A percentile compares a stretch with the other conserved stretches of the same genome.
Evolutionary conservation across 2,329 filamentous ascomycete genomes (phyloP).

Genomic region (Arthrobotrys megalospora): DNA sequence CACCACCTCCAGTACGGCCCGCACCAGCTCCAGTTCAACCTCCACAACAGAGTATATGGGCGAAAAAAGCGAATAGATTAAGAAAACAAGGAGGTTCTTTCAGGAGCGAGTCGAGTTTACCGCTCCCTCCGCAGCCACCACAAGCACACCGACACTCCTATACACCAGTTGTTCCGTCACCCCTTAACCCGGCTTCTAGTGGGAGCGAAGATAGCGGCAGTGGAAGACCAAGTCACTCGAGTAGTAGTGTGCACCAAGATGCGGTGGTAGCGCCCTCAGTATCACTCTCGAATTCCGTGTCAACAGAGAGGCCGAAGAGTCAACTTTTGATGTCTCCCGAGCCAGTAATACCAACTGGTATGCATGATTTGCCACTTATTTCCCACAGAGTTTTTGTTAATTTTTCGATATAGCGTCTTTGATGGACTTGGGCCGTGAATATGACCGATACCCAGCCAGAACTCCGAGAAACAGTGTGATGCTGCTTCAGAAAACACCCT

Average conservation of each 20-base stretch:
- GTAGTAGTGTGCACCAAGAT: constrained; percentile 24
- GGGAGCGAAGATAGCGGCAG: constrained; percentile 41
- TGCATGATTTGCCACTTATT: constrained; percentile 1
- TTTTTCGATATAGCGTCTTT: constrained; percentile 45
- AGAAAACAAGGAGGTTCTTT: constrained; percentile 42
- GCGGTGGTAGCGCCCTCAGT: constrained; percentile 5
- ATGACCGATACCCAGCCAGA: constrained; percentile 55
- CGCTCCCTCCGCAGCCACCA: constrained; percentile 43
- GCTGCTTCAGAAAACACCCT: constrained; percentile 38
- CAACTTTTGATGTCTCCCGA: constrained; percentile 36
- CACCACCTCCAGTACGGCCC: constrained; percentile 43
- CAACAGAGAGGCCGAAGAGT: constrained; percentile 30
- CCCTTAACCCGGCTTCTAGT: constrained; percentile 64
- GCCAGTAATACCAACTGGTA: constrained; percentile 45
- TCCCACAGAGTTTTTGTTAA: background rate
- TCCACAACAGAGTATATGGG: constrained; percentile 54
- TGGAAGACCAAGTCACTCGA: constrained; percentile 43
- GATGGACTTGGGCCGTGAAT: constrained; percentile 56
- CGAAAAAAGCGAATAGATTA: constrained; percentile 45
- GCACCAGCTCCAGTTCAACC: constrained; percentile 53
- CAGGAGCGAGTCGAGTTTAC: constrained; percentile 29
- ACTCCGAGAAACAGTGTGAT: constrained; percentile 51
- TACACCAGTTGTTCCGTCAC: constrained; percentile 65
- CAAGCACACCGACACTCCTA: constrained; percentile 62
- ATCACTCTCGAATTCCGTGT: constrained; percentile 27